Conservation (phyloP, 164 flowering plant genomes). For the Kingdonia uniflora region DNA sequence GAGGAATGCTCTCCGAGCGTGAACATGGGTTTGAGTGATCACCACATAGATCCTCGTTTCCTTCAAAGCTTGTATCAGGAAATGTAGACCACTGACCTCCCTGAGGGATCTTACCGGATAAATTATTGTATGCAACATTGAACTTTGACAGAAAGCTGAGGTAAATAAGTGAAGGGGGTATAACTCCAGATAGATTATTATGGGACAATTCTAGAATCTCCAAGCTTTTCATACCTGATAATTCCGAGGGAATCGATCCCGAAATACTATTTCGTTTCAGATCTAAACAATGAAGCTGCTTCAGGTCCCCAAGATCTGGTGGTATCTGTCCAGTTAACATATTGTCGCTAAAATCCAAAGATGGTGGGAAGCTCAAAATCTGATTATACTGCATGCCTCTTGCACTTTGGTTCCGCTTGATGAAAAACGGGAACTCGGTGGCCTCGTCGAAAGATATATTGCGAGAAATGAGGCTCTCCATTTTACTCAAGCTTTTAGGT, state of each 20-base stretch:
- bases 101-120: conserved; percentile 44
- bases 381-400: conserved; percentile 38
- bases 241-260: conserved; percentile 37
- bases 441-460: conserved; percentile 27
- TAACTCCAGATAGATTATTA: conserved; percentile 37
- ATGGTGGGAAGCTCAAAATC: conserved; percentile 39
- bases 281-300: conserved; percentile 32
- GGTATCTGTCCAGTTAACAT: conserved; percentile 40
- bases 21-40: conserved; percentile 22
- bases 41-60: conserved; percentile 46
- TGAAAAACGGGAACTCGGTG: conserved; percentile 42
- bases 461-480: conserved; percentile 28
- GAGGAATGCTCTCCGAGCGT: background rate
- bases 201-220: conserved; percentile 49
- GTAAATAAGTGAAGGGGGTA: conserved; percentile 31
- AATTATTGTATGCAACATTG: conserved; percentile 52
- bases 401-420: conserved; percentile 21
- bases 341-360: conserved; percentile 40
- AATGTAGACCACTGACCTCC: conserved; percentile 56
- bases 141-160: conserved; percentile 48
- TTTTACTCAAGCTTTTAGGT: conserved; percentile 30
- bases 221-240: conserved; percentile 42
- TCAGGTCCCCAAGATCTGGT: conserved; percentile 55
- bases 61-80: conserved; percentile 47
- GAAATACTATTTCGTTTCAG: conserved; percentile 30